Evolutionary conservation across 495 filamentous ascomycete genomes (phyloP).

Genomic region (Penicillium argentinense): DNA sequence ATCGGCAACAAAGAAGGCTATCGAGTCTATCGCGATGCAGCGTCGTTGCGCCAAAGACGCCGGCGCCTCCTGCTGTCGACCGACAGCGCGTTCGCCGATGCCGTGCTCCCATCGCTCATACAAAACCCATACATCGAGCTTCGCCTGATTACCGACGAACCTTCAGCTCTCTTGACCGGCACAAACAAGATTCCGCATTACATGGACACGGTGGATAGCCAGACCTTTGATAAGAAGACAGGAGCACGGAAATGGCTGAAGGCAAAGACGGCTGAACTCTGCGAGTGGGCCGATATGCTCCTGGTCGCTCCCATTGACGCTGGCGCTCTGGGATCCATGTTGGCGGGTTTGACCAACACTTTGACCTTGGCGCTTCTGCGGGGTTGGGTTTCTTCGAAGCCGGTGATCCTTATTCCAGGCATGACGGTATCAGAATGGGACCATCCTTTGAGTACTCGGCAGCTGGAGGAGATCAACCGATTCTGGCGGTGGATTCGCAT

Average conservation of each 20-base stretch:
- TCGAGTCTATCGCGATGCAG: slow-evolving; percentile 8
- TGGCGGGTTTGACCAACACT: slow-evolving; percentile 73
- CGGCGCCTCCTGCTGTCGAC: slow-evolving; percentile 46
- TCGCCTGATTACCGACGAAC: slow-evolving; percentile 49
- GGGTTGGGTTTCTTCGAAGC: slow-evolving; percentile 81
- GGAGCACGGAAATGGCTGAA: slow-evolving; percentile 47
- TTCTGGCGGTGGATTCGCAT: slow-evolving; percentile 84
- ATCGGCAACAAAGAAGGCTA: slow-evolving; percentile 16
- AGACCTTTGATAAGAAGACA: slow-evolving; percentile 48
- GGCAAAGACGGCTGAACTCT: slow-evolving; percentile 65
- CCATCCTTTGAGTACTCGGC: slow-evolving; percentile 78
- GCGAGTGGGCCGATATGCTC: slow-evolving; percentile 85
- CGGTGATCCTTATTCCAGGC: slow-evolving; percentile 76
- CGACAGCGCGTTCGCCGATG: slow-evolving; percentile 44
- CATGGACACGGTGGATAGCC: slow-evolving; percentile 47
- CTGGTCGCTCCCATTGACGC: slow-evolving; percentile 82
- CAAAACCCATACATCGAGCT: slow-evolving; percentile 43
- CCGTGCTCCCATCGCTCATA: slow-evolving; percentile 40
- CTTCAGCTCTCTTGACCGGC: slow-evolving; percentile 42
- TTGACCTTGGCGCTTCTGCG: slow-evolving; percentile 72
- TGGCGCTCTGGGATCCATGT: slow-evolving; percentile 77
- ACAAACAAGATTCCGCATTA: slow-evolving; percentile 48
- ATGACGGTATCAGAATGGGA: slow-evolving; percentile 86
- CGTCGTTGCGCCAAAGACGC: slow-evolving; percentile 22
- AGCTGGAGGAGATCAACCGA: slow-evolving; percentile 73